Percentiles rank a stretch among this genome's conserved stretches.
phyloP scores from a whole-genome alignment of 495 filamentous ascomycete genomes.

The Echria macrotheca region DNA sequence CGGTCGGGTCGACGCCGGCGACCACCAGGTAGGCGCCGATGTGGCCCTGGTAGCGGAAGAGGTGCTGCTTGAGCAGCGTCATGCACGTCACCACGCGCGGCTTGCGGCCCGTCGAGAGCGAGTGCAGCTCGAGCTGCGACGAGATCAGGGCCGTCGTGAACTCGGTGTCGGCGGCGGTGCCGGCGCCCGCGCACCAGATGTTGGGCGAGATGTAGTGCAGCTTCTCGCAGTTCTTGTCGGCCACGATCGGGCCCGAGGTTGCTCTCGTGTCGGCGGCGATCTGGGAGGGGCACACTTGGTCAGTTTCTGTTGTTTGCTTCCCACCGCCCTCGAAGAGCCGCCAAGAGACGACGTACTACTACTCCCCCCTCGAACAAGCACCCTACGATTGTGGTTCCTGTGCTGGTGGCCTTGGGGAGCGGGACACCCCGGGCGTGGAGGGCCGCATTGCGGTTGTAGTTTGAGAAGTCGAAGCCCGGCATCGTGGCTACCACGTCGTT shows the following conservation, averaged over 20 bases:
- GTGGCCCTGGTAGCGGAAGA: constrained; percentile 96
- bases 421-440: constrained; percentile 90
- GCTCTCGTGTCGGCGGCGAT: constrained; percentile 98
- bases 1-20: constrained; percentile 94
- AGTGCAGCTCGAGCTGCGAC: constrained; percentile 95
- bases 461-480: constrained; percentile 99
- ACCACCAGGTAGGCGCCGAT: constrained; percentile 98
- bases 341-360: constrained; percentile 66
- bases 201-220: constrained; percentile 97
- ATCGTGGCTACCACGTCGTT: constrained; percentile 48
- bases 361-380: constrained; percentile 96
- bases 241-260: constrained; percentile 95
- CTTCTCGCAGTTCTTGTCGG: constrained; percentile 99
- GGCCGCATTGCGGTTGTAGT: constrained; percentile 96
- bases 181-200: constrained; percentile 99
- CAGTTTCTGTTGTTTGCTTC: not conserved
- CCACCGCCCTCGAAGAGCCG: constrained; percentile 1
- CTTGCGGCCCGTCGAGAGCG: constrained; percentile 89
- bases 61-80: constrained; percentile 99
- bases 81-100: constrained; percentile 98
- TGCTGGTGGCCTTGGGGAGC: constrained; percentile 94
- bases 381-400: constrained; percentile 98
- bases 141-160: constrained; percentile 98
- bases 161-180: constrained; percentile 97
- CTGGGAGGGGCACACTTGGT: constrained; percentile 35